Percentiles rank a stretch among this genome's conserved stretches.
These are phyloP conservation scores for Chloranthus sessilifolius DNA, from an alignment of 164 flowering plant genomes.

Conservation along the genomic window DNA sequence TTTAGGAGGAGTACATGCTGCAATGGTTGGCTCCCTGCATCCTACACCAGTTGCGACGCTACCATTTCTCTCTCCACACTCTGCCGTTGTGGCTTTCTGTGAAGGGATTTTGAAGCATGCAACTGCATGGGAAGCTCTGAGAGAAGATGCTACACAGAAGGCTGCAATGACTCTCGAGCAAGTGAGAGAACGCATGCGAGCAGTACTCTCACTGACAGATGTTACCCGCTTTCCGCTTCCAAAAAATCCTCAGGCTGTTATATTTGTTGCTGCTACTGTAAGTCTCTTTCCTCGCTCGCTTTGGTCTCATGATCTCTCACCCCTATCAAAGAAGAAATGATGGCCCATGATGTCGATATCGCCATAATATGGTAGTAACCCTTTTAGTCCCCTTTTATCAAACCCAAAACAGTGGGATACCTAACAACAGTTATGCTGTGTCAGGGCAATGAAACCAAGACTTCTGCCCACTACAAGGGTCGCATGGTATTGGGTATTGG, in stretches of 20 bases:
- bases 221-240: conserved; percentile 96
- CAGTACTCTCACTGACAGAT: conserved; percentile 91
- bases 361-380: too few species aligned
- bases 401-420: too few species aligned
- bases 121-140: conserved; percentile 96
- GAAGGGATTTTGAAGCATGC: conserved; percentile 89
- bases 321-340: too few species aligned
- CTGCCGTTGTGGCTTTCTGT: conserved; percentile 96
- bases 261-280: conserved; percentile 94
- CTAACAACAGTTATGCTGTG: too few species aligned
- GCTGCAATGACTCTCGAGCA: conserved; percentile 77
- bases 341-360: too few species aligned
- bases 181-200: conserved; percentile 78
- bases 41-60: conserved; percentile 95
- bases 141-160: conserved; percentile 56
- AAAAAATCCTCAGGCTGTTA: conserved; percentile 79
- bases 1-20: conserved; percentile 97
- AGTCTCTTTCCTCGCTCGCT: conserved; percentile 25
- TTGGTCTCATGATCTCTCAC: too few species aligned
- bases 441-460: too few species aligned
- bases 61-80: conserved; percentile 95
- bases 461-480: too few species aligned
- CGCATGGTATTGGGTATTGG: too few species aligned
- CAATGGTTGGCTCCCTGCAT: conserved; percentile 98
- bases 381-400: too few species aligned